phyloP scores from a whole-genome alignment of 805 yeast species.

The Pichia deserticola region DNA sequence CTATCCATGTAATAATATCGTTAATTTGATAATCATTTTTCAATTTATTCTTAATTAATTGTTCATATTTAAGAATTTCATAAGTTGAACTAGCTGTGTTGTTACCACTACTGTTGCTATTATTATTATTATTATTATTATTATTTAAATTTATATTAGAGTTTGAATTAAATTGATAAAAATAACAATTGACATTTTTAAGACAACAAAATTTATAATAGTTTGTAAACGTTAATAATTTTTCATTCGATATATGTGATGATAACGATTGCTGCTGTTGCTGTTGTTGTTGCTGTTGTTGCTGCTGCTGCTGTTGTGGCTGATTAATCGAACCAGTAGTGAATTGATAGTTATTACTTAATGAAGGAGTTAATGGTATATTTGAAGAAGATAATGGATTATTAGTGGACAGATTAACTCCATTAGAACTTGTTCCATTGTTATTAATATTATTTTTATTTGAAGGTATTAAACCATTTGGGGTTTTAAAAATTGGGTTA shows the following conservation, averaged over 20 bases:
- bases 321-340: neutral
- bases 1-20: constrained; percentile 24
- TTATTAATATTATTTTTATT: neutral
- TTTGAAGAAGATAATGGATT: neutral
- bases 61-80: constrained; percentile 23
- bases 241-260: constrained; percentile 11
- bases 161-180: constrained; percentile 21
- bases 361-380: neutral
- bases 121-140: neutral
- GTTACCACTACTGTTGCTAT: neutral
- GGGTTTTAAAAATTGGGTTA: constrained; percentile 12
- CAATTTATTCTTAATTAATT: constrained; percentile 19
- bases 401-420: neutral
- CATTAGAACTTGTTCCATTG: neutral
- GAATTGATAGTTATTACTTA: neutral
- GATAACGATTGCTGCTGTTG: neutral
- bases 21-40: constrained; percentile 23
- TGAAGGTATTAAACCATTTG: constrained; percentile 1
- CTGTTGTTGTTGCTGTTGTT: neutral
- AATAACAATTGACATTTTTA: constrained; percentile 24
- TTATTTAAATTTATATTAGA: too few species aligned
- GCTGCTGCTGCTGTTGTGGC: neutral
- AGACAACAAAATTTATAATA: constrained; percentile 24
- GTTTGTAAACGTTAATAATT: constrained; percentile 22
- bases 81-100: constrained; percentile 17